Percentiles rank a stretch among this genome's conserved stretches.
phyloP scores from a whole-genome alignment of 768 basidiomycete genomes.

The Pleurotus giganteus region DNA sequence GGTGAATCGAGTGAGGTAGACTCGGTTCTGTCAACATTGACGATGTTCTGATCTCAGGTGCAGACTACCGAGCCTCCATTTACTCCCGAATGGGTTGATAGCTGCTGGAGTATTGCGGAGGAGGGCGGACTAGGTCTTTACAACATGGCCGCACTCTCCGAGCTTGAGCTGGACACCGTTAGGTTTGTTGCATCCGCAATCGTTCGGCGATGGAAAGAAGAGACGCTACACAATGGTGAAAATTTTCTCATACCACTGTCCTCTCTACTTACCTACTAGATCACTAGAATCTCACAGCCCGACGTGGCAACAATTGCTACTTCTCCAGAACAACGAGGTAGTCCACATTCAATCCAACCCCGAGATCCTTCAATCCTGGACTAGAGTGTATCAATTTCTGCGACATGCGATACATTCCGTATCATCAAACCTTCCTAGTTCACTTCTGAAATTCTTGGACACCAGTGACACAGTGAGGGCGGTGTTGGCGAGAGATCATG shows the following conservation, averaged over 20 bases:
- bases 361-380: constrained; percentile 47
- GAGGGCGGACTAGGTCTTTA: constrained; percentile 15
- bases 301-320: constrained; percentile 51
- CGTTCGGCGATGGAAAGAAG: constrained; percentile 40
- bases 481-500: constrained; percentile 56
- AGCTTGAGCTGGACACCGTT: constrained; percentile 58
- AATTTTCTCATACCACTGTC: neutral
- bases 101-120: constrained; percentile 44
- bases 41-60: constrained; percentile 18
- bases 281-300: constrained; percentile 3
- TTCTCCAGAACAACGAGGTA: constrained; percentile 60
- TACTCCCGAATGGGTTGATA: constrained; percentile 40
- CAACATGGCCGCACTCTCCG: constrained; percentile 33
- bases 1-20: constrained; percentile 21
- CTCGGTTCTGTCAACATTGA: constrained; percentile 14
- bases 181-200: constrained; percentile 54
- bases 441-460: constrained; percentile 31
- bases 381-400: constrained; percentile 56
- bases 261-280: neutral
- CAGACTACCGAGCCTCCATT: too few species aligned
- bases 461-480: constrained; percentile 47
- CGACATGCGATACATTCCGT: constrained; percentile 26
- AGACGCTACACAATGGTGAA: constrained; percentile 16
- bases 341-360: constrained; percentile 43
- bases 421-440: constrained; percentile 8